Evolutionary conservation across 139 green algal species (phyloP).

Genomic region (Coelastrella sp.): DNA sequence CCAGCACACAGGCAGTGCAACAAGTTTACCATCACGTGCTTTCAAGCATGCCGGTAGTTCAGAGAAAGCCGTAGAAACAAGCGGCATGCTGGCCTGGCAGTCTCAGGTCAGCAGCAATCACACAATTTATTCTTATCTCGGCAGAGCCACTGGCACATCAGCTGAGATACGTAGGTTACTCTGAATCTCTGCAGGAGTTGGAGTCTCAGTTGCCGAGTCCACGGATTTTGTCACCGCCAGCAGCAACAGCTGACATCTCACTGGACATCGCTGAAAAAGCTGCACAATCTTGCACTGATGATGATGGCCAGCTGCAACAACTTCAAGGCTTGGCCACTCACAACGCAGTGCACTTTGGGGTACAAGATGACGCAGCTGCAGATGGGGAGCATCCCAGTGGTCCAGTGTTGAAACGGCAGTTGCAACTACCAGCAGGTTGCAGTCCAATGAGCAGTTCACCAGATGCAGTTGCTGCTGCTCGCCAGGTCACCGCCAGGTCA

Average conservation of each 20-base stretch:
- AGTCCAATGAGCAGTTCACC: neutral
- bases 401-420: no score
- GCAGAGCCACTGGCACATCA: neutral
- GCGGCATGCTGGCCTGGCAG: no score
- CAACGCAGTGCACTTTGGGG: no score
- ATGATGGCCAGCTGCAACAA: neutral
- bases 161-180: neutral
- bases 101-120: no score
- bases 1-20: neutral
- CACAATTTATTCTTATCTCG: no score
- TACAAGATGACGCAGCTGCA: no score
- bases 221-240: neutral
- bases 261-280: neutral
- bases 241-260: neutral
- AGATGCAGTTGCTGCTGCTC: neutral
- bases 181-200: neutral
- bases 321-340: no score
- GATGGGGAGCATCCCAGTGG: no score
- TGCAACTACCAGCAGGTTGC: no score
- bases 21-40: neutral
- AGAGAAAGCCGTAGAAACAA: no score
- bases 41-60: no score
- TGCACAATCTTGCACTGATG: neutral
- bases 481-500: no score
- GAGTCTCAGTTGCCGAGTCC: neutral